Evolutionary conservation across 176 grass and related monocot species (phyloP), one percentile per base, ranked within the genome.

Genomic region (Miscanthus lutarioriparius): DNA sequence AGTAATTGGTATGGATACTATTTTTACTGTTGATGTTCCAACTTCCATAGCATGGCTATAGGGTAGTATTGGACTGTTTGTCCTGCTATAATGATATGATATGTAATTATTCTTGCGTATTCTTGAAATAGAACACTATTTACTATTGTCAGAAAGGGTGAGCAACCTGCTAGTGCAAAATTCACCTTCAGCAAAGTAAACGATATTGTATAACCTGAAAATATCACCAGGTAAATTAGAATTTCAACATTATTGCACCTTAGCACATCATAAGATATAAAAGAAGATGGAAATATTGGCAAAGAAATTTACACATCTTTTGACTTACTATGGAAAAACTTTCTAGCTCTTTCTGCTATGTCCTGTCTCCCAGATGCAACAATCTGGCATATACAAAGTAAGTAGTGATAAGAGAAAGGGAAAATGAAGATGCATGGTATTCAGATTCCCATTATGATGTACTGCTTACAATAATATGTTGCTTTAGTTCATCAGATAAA

Each of bases 171-270:
- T 88, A 30, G 56, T 74, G 78, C 95, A 86, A 83, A 86, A 68
- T 93, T 95, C 95, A 95, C 90, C 88, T 84, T 91, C 86, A 45
- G 86, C 89, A 70, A 86, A 88, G 70, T 90, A 91, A 88, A 87
- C 19, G 25, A 80, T 90, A 54, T 91, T 84, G 26, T 88, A 74
- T 59, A 98, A 85, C 82, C 95, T 98, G 89, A 74, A 80, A 84
- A 84, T 64, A 68, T 81, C 39, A 85, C 30, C 54, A 83, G 59
- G 37, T 64, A 62, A 22, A 61, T 68, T 89, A 66, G 36, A 85
- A 76, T 69, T 23, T 80, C 32, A 78, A 65, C 19, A 78, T 75
- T 43, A 70, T 76, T 71, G 59, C 44, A 53, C 4, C 6, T 49
- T 75, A 70, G 63, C 81, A 36, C 37, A 77, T 70, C 81, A 82